Evolutionary conservation across 176 grass and related monocot genomes (phyloP), one percentile per base, ranked within the genome.

Genomic region (Chloris gayana): DNA sequence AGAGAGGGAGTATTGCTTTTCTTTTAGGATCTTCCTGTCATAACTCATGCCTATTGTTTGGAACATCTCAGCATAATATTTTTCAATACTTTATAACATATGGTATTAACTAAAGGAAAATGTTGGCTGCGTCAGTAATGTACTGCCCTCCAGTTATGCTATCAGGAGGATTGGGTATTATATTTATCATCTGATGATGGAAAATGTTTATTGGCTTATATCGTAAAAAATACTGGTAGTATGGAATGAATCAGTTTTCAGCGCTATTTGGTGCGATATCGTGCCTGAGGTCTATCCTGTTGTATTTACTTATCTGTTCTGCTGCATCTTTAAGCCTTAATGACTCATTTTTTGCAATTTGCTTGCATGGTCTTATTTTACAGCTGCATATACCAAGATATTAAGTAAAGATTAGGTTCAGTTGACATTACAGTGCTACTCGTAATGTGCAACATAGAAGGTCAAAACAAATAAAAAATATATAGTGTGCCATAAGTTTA

Each of bases 181-280:
- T 76, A 75, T 69, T 67, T 84, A 65, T 76, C 57, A 29, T 65
- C 24, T 66, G 78, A 65, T 64, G 44, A 29, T 45, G 33, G 66
- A 80, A 84, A 63, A 25, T 50, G 14, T 64, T 39, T 73, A 61
- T 13, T 65, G 47, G 47, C 14, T 51, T 85, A 47, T 59, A 53
- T 27, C 5, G 41, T 80, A 75, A 44, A 70, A 70, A 64, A 80
- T 70, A 84, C 42, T 76, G 45, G 21, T 76, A 72, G 31, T 45
- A 81, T 70, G 63, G 30, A 63, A 64, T 46, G 34, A 57, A 14
- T 39, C 2, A 2, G 45, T 81, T 76, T 70, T 81, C 8, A 59
- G 45, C 24, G 46, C 22, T 60, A 39, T 53, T 67, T 67, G 64
- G 64, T 87, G 56, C 73, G 69, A 14, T 42, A 62, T 5, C n/a